phyloP scores from a whole-genome alignment of 352 stramenopile genomes.

The Globisporangium canariense region DNA sequence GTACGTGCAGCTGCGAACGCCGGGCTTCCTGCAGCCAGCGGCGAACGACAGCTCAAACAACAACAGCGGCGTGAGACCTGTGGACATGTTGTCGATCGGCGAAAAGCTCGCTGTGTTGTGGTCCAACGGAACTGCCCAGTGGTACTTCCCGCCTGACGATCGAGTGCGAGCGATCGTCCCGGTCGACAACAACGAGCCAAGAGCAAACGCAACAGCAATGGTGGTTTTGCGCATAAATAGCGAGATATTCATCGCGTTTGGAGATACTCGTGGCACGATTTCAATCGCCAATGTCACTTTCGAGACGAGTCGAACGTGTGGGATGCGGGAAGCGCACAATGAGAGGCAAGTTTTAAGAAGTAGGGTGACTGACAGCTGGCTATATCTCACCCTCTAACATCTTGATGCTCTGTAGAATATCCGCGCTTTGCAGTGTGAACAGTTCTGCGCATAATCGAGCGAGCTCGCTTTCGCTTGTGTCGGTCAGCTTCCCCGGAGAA shows the following conservation, averaged over 20 bases:
- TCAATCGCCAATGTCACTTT: conserved; percentile 11
- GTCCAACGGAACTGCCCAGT: conserved; percentile 30
- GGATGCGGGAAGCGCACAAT: conserved; percentile 8
- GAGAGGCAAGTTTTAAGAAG: conserved; percentile 9
- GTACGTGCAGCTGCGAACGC: conserved; percentile 13
- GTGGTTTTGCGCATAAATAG: not conserved
- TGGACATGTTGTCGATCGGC: conserved; percentile 6
- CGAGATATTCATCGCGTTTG: conserved; percentile 10
- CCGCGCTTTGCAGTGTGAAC: conserved; percentile 5
- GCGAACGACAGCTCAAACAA: not conserved
- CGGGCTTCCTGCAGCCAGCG: not conserved
- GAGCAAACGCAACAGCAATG: conserved; percentile 7
- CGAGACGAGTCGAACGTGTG: not conserved
- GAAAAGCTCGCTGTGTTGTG: conserved; percentile 25
- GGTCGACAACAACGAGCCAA: conserved; percentile 11
- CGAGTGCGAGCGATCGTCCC: conserved; percentile 24
- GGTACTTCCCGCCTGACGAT: conserved; percentile 27
- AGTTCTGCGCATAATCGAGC: not conserved
- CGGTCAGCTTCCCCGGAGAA: conserved; percentile 34
- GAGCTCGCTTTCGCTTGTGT: conserved; percentile 20
- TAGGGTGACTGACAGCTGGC: too few species aligned
- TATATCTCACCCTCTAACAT: not conserved
- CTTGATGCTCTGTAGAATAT: conserved; percentile 9
- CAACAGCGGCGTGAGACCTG: not conserved
- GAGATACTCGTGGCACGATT: conserved; percentile 8